Evolutionary conservation across 768 basidiomycete species (phyloP).

Genomic region (Lentinula raphanica): DNA sequence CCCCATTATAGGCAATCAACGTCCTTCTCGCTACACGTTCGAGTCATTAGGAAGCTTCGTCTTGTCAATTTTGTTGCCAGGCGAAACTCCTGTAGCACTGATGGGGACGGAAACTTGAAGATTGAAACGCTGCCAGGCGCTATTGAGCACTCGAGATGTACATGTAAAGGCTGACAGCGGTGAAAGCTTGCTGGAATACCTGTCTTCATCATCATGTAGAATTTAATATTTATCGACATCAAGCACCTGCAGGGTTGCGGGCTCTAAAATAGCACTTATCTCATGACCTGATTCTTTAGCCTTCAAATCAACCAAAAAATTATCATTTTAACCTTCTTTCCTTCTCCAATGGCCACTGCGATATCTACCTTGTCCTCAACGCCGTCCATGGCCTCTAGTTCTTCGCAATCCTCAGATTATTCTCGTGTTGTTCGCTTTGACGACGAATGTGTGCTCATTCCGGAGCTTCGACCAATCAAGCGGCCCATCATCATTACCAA

Average conservation of each 20-base stretch:
- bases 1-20: neutral
- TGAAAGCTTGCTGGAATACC: neutral
- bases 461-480: conserved; percentile 42
- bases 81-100: too few species aligned
- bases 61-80: neutral
- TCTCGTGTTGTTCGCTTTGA: conserved; percentile 57
- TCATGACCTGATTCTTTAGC: neutral
- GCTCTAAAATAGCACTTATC: neutral
- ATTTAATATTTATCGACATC: too few species aligned
- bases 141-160: too few species aligned
- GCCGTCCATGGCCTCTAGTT: neutral
- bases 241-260: neutral
- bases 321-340: neutral
- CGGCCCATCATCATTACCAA: conserved; percentile 53
- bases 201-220: too few species aligned
- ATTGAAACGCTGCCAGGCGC: too few species aligned
- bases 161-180: neutral
- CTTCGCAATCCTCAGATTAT: neutral
- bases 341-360: neutral
- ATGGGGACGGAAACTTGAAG: neutral
- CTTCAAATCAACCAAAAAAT: neutral
- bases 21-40: neutral
- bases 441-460: conserved; percentile 69
- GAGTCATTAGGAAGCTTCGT: neutral
- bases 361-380: neutral